phyloP scores from a whole-genome alignment of 192 early-diverging fungal genomes.

The Coemansia sp. region DNA sequence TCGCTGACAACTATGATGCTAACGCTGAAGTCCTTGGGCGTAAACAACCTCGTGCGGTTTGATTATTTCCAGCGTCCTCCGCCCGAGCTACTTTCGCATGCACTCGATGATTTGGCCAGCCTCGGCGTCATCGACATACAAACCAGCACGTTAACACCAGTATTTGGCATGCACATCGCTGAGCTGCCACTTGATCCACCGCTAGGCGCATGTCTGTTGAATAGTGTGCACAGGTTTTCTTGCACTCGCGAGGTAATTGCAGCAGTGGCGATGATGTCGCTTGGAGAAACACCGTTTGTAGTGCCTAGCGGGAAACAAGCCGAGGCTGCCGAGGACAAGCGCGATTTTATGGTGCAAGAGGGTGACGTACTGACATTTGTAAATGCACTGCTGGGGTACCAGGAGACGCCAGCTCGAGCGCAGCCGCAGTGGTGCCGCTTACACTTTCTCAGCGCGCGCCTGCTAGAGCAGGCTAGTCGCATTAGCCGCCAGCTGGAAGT shows the following conservation, averaged over 20 bases:
- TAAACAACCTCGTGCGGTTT: slow-evolving; percentile 92
- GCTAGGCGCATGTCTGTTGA: slow-evolving; percentile 81
- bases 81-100: slow-evolving; percentile 82
- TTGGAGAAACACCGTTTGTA: slow-evolving; percentile 78
- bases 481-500: slow-evolving; percentile 85
- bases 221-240: slow-evolving; percentile 63
- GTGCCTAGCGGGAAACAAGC: slow-evolving; percentile 77
- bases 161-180: slow-evolving; percentile 87
- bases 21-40: slow-evolving; percentile 85
- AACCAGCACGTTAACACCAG: slow-evolving; percentile 76
- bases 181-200: slow-evolving; percentile 93
- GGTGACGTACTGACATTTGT: slow-evolving; percentile 93
- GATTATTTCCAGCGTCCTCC: slow-evolving; percentile 97
- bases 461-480: slow-evolving; percentile 86
- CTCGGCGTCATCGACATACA: slow-evolving; percentile 82
- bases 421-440: slow-evolving; percentile 76
- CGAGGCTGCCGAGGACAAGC: slow-evolving; percentile 81
- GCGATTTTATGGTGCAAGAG: slow-evolving; percentile 85
- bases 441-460: slow-evolving; percentile 76
- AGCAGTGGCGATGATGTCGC: slow-evolving; percentile 84
- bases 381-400: slow-evolving; percentile 83
- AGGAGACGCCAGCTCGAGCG: slow-evolving; percentile 76
- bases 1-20: slow-evolving; percentile 87
- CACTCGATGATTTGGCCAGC: slow-evolving; percentile 83
- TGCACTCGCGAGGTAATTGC: slow-evolving; percentile 90